Evolutionary conservation across 192 early-diverging fungal genomes (phyloP), one percentile per base, ranked within the genome.

Genomic region (Coemansia sp.): DNA sequence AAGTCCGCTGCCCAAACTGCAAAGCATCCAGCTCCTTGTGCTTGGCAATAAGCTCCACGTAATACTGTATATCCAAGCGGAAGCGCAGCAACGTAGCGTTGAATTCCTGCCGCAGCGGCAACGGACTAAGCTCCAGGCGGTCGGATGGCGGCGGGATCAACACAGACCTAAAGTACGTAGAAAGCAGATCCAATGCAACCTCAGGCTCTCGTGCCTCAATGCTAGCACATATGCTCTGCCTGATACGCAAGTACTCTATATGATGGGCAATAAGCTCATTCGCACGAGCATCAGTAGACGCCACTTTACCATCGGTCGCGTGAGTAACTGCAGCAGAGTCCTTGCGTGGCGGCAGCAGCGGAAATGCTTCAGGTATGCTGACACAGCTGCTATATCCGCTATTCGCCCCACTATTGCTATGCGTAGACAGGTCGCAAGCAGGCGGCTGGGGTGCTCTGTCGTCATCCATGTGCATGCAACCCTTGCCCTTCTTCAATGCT

Each of bases 31-130:
- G 62, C 32, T 72, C 67, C 59, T 73, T 64, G 70, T 73, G 63
- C 13, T 64, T 72, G 45, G 70, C 38, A 41, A 81, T 66, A 3
- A 81, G 70, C 67, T 81, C 78, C 10, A 81, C 68, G 29, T 75
- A 81, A 60, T 69, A 64, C 66, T 81, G 78, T 3, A 74, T 81
- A 60, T 81, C 78, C 0, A 81, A 59, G 22, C 78, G 78, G 59
- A 81, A 75, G n/a, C 78, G 73, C 27, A 81, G 58, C 34, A 81
- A 32, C 16, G 73, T 72, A 8, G 78, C 74, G 30, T 71, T 64
- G 49, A 75, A 76, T 43, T 75, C 73, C 3, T 56, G 47, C 32
- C 73, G 73, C 40, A 64, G 20, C 1, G 78, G 78, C 39, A 72
- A 44, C 4, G 69, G 32, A 37, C 50, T 71, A 3, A 67, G 37